phyloP scores from a whole-genome alignment of 2,329 filamentous ascomycete species.

The Fusarium hostae region DNA sequence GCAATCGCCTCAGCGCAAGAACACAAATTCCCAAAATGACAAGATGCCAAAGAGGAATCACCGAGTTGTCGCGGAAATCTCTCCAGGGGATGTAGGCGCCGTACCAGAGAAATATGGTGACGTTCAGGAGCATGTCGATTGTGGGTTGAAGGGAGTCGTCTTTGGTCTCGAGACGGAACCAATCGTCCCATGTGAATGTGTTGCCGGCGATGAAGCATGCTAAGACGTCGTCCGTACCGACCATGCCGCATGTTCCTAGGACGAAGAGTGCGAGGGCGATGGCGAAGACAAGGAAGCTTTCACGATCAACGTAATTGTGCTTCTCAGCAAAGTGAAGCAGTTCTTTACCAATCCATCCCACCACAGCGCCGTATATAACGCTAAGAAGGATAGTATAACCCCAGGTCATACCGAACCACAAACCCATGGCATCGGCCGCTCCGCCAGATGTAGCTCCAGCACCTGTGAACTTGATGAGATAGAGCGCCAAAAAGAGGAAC shows the following conservation, averaged over 20 bases:
- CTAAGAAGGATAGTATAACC: conserved; percentile 85
- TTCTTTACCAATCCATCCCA: conserved; percentile 85
- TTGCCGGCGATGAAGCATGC: conserved; percentile 95
- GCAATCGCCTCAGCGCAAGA: conserved; percentile 79
- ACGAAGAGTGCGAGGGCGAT: conserved; percentile 89
- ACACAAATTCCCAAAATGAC: conserved; percentile 79
- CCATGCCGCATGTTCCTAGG: conserved; percentile 84
- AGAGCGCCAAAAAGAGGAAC: conserved; percentile 86
- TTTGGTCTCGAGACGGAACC: conserved; percentile 88
- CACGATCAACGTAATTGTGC: conserved; percentile 82
- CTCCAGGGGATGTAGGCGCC: conserved; percentile 87
- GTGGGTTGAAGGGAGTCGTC: conserved; percentile 95
- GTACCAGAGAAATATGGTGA: conserved; percentile 90
- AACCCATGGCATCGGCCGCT: conserved; percentile 72
- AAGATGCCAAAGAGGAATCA: conserved; percentile 80
- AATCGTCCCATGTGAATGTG: conserved; percentile 91
- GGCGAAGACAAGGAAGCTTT: conserved; percentile 89
- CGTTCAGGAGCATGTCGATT: conserved; percentile 93
- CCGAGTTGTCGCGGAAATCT: conserved; percentile 71
- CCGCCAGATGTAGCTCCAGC: conserved; percentile 68
- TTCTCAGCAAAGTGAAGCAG: conserved; percentile 86
- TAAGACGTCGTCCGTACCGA: conserved; percentile 89
- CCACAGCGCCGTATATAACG: conserved; percentile 77
- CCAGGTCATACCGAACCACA: conserved; percentile 90
- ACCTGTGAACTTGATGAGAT: conserved; percentile 77